phyloP scores from a whole-genome alignment of 371 early-diverging fungal genomes.

The Mucor racemosus region DNA sequence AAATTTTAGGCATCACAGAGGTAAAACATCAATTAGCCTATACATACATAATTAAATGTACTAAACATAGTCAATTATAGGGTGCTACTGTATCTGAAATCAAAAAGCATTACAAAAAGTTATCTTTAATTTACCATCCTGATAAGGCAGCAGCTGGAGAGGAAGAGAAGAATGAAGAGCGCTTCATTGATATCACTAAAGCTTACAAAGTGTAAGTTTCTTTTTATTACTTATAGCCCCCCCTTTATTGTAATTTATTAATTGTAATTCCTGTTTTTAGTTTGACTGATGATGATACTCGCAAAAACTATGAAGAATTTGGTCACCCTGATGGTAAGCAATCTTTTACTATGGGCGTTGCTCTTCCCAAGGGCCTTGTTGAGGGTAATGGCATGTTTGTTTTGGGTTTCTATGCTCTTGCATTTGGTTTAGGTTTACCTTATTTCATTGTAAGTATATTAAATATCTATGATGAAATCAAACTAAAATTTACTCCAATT shows the following conservation, averaged over 20 bases:
- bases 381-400: slow-evolving; percentile 82
- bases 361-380: slow-evolving; percentile 90
- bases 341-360: slow-evolving; percentile 92
- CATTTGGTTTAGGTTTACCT: slow-evolving; percentile 91
- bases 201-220: slow-evolving; percentile 81
- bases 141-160: slow-evolving; percentile 78
- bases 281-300: slow-evolving; percentile 89
- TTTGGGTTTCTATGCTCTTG: slow-evolving; percentile 80
- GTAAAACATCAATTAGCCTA: slow-evolving; percentile 37
- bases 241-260: not conserved
- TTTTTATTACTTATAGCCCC: not conserved
- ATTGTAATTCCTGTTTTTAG: slow-evolving; percentile 34
- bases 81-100: slow-evolving; percentile 64
- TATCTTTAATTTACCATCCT: slow-evolving; percentile 83
- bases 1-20: slow-evolving; percentile 82
- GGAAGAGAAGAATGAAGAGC: slow-evolving; percentile 64
- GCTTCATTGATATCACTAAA: slow-evolving; percentile 82
- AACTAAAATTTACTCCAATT: not conserved
- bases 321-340: slow-evolving; percentile 97
- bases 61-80: slow-evolving; percentile 28
- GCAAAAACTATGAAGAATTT: slow-evolving; percentile 91
- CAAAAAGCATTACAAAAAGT: slow-evolving; percentile 74
- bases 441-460: slow-evolving; percentile 68
- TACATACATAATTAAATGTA: not conserved
- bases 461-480: not conserved